Evolutionary conservation across 495 filamentous ascomycete species (phyloP).

Genomic region (Lineolata rhizophorae): DNA sequence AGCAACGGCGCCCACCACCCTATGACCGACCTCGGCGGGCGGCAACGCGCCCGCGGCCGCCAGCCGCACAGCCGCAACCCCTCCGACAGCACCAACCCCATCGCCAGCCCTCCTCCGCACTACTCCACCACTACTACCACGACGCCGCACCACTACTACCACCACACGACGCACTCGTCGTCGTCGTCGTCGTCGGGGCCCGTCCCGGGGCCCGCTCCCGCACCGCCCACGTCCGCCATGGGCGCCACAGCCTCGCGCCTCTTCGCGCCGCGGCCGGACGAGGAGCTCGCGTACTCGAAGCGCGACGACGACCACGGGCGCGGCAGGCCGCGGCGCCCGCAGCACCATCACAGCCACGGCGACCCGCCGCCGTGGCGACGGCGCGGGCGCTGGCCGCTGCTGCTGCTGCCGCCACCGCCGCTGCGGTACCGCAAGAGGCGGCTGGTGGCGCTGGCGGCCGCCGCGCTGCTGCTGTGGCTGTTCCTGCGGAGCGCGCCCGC

Average conservation of each 20-base stretch:
- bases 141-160: too few relatives aligned
- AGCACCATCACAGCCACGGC: slow-evolving; percentile 13
- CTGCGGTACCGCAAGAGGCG: background rate
- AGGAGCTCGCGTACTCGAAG: slow-evolving; percentile 53
- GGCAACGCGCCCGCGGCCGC: too few relatives aligned
- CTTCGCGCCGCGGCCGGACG: slow-evolving; percentile 30
- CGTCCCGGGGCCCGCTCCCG: background rate
- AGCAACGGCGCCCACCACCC: too few relatives aligned
- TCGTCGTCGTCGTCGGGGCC: too few relatives aligned
- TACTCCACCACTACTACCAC: too few relatives aligned
- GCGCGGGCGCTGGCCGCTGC: slow-evolving; percentile 23
- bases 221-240: too few relatives aligned
- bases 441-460: background rate
- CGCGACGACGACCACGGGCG: slow-evolving; percentile 45
- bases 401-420: slow-evolving; percentile 12
- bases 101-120: too few relatives aligned
- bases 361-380: slow-evolving; percentile 20
- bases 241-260: slow-evolving; percentile 12
- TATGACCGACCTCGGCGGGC: too few relatives aligned
- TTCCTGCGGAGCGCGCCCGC: background rate
- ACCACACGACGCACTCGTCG: too few relatives aligned
- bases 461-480: background rate
- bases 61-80: too few relatives aligned
- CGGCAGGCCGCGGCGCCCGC: too few relatives aligned
- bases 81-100: too few relatives aligned